These are phyloP conservation scores for Ophiocordyceps polyrhachis-furcata DNA, from an alignment of 2,329 filamentous ascomycete species.

Conservation along the genomic window DNA sequence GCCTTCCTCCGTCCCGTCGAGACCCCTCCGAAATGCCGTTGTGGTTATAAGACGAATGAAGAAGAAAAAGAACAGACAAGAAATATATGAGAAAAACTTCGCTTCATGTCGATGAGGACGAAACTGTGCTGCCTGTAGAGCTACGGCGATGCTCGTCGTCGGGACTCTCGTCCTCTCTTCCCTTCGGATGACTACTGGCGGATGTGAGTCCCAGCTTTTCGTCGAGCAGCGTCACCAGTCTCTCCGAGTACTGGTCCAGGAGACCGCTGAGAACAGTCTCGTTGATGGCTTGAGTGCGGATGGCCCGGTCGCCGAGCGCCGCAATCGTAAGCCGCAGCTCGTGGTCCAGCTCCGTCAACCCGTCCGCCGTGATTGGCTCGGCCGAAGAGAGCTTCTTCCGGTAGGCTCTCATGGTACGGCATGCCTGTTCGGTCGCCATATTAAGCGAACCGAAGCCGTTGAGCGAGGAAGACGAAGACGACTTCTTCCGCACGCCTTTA, in stretches of 20 bases:
- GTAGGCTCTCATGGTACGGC: conserved; percentile 41
- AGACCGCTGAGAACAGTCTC: conserved; percentile 43
- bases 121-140: conserved; percentile 15
- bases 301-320: conserved; percentile 38
- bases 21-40: conserved; percentile 3
- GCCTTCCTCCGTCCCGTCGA: background rate
- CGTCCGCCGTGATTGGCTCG: conserved; percentile 36
- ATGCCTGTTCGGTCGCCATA: conserved; percentile 45
- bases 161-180: conserved; percentile 11
- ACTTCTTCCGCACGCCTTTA: conserved; percentile 27
- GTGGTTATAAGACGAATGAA: background rate
- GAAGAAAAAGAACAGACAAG: background rate
- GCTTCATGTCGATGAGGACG: conserved; percentile 12
- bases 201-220: conserved; percentile 41
- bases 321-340: conserved; percentile 44
- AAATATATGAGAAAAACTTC: conserved; percentile 2
- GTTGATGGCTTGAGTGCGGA: conserved; percentile 33
- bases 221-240: conserved; percentile 51
- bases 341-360: conserved; percentile 43
- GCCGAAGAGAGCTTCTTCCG: conserved; percentile 42
- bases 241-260: conserved; percentile 58
- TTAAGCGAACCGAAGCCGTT: conserved; percentile 36
- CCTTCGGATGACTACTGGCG: conserved; percentile 15
- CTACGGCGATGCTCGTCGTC: conserved; percentile 14
- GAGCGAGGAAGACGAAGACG: conserved; percentile 21